Evolutionary conservation across 83 land plant species (phyloP).

Genomic region (Picea engelmannii): DNA sequence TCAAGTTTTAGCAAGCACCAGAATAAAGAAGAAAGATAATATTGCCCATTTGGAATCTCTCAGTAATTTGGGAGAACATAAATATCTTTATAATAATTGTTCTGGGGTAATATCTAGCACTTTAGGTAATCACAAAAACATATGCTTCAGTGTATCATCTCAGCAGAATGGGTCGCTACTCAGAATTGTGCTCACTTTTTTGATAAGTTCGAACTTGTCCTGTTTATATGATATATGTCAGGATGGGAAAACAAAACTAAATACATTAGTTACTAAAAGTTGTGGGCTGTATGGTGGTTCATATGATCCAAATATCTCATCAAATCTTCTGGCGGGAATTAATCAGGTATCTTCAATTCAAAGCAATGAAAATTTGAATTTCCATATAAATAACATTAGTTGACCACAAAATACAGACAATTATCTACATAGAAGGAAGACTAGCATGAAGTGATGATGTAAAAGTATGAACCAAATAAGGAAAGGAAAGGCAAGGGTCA

Average conservation of each 20-base stretch:
- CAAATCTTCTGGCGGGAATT: not conserved
- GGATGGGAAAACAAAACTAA: not conserved
- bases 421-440: too few relatives aligned
- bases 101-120: too few relatives aligned
- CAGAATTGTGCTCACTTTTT: too few relatives aligned
- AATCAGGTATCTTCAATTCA: constrained; percentile 12
- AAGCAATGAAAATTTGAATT: not conserved
- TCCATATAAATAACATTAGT: not conserved
- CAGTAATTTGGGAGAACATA: too few relatives aligned
- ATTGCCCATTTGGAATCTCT: not conserved
- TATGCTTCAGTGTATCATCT: not conserved
- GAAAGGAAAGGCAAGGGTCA: too few relatives aligned
- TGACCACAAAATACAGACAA: not conserved
- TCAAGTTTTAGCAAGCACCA: not conserved
- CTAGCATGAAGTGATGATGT: too few relatives aligned
- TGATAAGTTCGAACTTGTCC: too few relatives aligned
- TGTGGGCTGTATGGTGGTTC: constrained; percentile 32
- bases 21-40: constrained; percentile 1
- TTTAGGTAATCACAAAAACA: too few relatives aligned
- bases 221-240: too few relatives aligned
- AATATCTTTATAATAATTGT: too few relatives aligned
- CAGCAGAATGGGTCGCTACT: constrained; percentile 17
- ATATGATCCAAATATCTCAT: constrained; percentile 13
- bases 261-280: constrained; percentile 28
- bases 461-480: too few relatives aligned